These are phyloP conservation scores for Kurtzmaniella fragi DNA, from an alignment of 805 yeast genomes.

Conservation along the genomic window DNA sequence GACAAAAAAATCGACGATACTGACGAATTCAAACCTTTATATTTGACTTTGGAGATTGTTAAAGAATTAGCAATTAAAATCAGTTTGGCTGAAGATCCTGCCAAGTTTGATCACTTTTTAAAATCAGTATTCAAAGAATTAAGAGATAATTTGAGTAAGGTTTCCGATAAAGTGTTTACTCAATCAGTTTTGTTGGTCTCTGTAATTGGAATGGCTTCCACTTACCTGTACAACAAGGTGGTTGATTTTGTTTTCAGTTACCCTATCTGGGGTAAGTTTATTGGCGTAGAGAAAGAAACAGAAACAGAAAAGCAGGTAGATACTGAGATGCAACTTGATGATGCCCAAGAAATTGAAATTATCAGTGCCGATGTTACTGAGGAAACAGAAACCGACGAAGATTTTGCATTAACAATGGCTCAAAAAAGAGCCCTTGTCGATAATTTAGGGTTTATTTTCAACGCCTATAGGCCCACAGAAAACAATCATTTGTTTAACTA, in stretches of 20 bases:
- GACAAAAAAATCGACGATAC: conserved; percentile 22
- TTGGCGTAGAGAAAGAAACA: conserved; percentile 16
- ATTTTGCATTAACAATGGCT: conserved; percentile 40
- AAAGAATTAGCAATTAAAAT: conserved; percentile 38
- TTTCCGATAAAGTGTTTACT: conserved; percentile 49
- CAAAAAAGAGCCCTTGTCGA: conserved; percentile 57
- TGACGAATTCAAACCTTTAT: conserved; percentile 30
- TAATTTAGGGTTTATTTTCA: conserved; percentile 55
- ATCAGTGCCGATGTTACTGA: not conserved
- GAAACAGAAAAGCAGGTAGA: conserved; percentile 5
- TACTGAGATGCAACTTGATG: conserved; percentile 2
- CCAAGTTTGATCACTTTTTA: conserved; percentile 22
- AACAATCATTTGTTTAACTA: conserved; percentile 37
- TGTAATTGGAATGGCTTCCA: conserved; percentile 46
- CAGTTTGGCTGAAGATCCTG: conserved; percentile 7
- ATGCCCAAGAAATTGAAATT: conserved; percentile 11
- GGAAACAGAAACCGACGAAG: conserved; percentile 12
- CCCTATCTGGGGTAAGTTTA: conserved; percentile 39
- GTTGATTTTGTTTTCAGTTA: conserved; percentile 28
- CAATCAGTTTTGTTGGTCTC: conserved; percentile 62
- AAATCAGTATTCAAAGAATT: conserved; percentile 42
- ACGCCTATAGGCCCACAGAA: conserved; percentile 29
- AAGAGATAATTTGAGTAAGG: conserved; percentile 43
- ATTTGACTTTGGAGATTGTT: conserved; percentile 33
- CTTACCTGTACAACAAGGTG: conserved; percentile 42